Conservation (phyloP, 2,329 filamentous ascomycete genomes). For the Trichoderma koningii region DNA sequence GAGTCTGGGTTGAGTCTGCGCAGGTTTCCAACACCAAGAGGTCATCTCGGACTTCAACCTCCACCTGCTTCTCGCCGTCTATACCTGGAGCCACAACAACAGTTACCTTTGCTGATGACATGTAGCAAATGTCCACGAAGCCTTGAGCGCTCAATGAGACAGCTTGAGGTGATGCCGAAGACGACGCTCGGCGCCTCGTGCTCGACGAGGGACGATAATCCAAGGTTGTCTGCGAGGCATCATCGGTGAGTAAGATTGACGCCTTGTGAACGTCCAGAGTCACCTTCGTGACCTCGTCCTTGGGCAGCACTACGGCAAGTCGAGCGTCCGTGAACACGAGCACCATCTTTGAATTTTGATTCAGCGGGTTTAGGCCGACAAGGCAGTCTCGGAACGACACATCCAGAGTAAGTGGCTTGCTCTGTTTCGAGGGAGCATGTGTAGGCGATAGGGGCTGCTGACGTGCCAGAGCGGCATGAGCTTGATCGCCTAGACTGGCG, state of each 20-base stretch:
- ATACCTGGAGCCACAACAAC: slow-evolving; percentile 59
- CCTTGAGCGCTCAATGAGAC: slow-evolving; percentile 64
- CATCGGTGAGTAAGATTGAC: slow-evolving; percentile 80
- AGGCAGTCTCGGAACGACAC: slow-evolving; percentile 80
- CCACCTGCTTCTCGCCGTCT: slow-evolving; percentile 66
- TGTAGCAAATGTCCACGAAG: slow-evolving; percentile 83
- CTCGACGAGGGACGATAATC: slow-evolving; percentile 28
- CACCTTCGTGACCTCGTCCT: slow-evolving; percentile 64
- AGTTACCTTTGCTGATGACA: slow-evolving; percentile 74
- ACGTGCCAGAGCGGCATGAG: slow-evolving; percentile 50
- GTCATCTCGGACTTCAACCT: slow-evolving; percentile 81
- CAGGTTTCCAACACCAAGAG: slow-evolving; percentile 91
- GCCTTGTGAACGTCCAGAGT: slow-evolving; percentile 74
- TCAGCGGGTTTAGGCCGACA: slow-evolving; percentile 80
- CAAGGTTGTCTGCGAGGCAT: slow-evolving; percentile 49
- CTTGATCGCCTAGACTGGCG: slow-evolving; percentile 69
- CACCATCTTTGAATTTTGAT: slow-evolving; percentile 72
- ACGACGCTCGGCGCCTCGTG: slow-evolving; percentile 35
- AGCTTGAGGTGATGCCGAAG: slow-evolving; percentile 54
- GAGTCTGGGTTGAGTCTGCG: slow-evolving; percentile 92
- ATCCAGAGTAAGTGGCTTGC: slow-evolving; percentile 67
- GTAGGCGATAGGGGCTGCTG: slow-evolving; percentile 27
- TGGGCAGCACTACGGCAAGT: slow-evolving; percentile 67
- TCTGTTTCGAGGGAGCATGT: slow-evolving; percentile 36
- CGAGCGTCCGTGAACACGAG: slow-evolving; percentile 78